Evolutionary conservation across 1,284 basidiomycete genomes (phyloP).

Genomic region (Inonotus hispidus): DNA sequence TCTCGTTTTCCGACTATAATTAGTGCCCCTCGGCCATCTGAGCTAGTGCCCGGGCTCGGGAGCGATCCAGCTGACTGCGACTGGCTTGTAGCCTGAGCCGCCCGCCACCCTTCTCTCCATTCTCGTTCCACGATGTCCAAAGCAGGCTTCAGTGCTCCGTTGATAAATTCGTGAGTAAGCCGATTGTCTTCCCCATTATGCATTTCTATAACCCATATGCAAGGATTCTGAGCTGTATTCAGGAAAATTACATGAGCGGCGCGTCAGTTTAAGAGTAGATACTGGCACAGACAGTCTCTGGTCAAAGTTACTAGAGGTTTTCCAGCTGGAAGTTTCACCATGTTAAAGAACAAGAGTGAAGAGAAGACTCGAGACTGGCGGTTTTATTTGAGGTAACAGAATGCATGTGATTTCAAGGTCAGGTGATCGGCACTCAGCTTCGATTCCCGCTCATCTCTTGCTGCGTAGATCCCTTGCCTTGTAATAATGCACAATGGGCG

Average conservation of each 20-base stretch:
- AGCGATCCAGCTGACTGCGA: conserved; percentile 29
- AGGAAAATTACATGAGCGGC: neutral
- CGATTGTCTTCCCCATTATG: conserved; percentile 76
- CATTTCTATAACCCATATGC: conserved; percentile 70
- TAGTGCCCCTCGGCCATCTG: conserved; percentile 58
- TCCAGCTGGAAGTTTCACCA: conserved; percentile 36
- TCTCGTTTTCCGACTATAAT: conserved; percentile 70
- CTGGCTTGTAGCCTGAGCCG: conserved; percentile 32
- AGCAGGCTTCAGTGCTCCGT: conserved; percentile 62
- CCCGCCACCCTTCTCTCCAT: conserved; percentile 61
- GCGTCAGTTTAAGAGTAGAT: neutral
- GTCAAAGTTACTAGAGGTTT: conserved; percentile 57
- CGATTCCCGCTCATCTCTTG: conserved; percentile 19
- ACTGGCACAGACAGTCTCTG: conserved; percentile 42
- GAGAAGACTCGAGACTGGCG: neutral
- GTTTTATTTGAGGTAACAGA: too few species aligned
- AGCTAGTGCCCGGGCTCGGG: conserved; percentile 28
- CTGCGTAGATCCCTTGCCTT: neutral
- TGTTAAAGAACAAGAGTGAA: neutral
- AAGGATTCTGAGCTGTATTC: conserved; percentile 22
- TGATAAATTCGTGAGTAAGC: conserved; percentile 55
- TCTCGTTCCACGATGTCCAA: conserved; percentile 73
- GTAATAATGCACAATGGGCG: neutral
- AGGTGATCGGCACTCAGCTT: conserved; percentile 19
- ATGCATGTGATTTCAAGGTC: neutral